phyloP scores from a whole-genome alignment of 2,329 filamentous ascomycete species.

The Aureobasidium sp. region DNA sequence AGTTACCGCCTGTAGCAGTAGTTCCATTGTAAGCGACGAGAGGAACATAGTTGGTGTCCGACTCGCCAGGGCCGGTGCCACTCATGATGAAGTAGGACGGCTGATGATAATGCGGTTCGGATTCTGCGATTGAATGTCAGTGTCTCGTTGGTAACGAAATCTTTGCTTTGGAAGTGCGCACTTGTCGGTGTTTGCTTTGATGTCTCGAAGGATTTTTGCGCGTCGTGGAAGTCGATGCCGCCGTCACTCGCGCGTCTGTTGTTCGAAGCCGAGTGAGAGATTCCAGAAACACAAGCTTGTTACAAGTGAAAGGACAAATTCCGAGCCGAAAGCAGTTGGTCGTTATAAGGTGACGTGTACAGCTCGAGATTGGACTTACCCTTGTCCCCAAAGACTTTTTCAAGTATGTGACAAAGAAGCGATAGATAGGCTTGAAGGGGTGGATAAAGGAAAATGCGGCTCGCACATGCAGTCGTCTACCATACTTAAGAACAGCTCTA shows the following conservation, averaged over 20 bases:
- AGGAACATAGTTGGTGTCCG: conserved; percentile 21
- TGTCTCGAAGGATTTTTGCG: background rate
- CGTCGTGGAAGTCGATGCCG: background rate
- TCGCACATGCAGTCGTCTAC: background rate
- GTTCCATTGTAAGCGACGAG: conserved; percentile 59
- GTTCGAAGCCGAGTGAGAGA: background rate
- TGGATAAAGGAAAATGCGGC: background rate
- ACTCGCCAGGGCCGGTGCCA: background rate
- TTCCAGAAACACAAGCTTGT: background rate
- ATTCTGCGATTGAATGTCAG: background rate
- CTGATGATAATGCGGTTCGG: background rate
- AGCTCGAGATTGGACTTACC: background rate
- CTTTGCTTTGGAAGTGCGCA: background rate
- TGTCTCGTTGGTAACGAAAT: background rate
- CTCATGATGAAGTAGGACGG: conserved; percentile 9
- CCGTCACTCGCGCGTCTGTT: background rate
- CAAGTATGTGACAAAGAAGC: background rate
- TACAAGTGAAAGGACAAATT: background rate
- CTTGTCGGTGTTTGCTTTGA: background rate
- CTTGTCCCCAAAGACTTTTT: background rate
- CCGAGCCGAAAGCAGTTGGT: too few relatives aligned
- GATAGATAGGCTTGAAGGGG: background rate
- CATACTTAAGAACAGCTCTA: background rate
- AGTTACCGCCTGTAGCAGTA: conserved; percentile 57
- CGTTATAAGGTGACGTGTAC: background rate